Evolutionary conservation across 164 flowering plant species (phyloP).

Genomic region (Sextonia rubra): DNA sequence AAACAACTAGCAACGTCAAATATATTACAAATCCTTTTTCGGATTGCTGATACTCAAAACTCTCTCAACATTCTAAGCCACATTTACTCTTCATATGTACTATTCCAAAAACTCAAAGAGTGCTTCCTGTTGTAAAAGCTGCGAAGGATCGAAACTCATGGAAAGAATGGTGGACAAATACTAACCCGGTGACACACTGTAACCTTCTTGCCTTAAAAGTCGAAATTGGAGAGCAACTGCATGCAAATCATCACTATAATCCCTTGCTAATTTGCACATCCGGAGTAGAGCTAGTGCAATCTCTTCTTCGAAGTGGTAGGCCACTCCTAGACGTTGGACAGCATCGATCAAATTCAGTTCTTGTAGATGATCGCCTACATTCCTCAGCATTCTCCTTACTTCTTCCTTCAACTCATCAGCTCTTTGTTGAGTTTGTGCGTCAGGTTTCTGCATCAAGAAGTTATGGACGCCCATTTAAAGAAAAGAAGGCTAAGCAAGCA

Average conservation of each 20-base stretch:
- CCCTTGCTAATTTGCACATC: not conserved
- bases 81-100: no score
- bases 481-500: no score
- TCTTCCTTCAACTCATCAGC: constrained; percentile 1
- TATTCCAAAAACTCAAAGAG: no score
- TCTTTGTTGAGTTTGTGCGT: not conserved
- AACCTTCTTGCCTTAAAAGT: constrained; percentile 4
- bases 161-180: not conserved
- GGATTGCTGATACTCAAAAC: no score
- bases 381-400: not conserved
- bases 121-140: no score
- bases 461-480: no score
- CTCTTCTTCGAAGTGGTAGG: constrained; percentile 6
- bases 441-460: constrained; percentile 1
- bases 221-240: constrained; percentile 1
- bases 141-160: not conserved
- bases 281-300: not conserved
- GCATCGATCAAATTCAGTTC: not conserved
- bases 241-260: not conserved
- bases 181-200: constrained; percentile 2
- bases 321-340: constrained; percentile 4
- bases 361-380: not conserved
- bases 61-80: no score
- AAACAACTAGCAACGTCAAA: no score
- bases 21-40: no score